These are phyloP conservation scores for Zostera marina DNA, from an alignment of 116 monocot species.

Conservation along the genomic window DNA sequence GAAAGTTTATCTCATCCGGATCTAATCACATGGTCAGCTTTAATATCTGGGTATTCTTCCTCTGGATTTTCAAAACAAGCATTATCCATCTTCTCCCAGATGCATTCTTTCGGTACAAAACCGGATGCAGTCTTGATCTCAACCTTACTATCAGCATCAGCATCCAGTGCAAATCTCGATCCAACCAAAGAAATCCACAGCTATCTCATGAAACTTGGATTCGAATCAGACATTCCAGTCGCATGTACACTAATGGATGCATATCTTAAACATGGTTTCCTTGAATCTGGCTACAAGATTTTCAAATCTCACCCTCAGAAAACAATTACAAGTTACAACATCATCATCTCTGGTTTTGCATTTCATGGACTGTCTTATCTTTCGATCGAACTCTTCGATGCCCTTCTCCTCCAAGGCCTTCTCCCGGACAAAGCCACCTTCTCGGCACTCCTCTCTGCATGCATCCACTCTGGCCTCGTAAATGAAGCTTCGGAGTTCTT, in stretches of 20 bases:
- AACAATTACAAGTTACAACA: constrained; percentile 33
- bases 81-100: constrained; percentile 24
- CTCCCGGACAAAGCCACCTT: constrained; percentile 54
- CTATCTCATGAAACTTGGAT: constrained; percentile 15
- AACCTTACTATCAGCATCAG: constrained; percentile 33
- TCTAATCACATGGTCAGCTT: constrained; percentile 59
- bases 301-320: constrained; percentile 26
- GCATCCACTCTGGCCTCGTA: constrained; percentile 34
- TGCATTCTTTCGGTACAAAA: constrained; percentile 15
- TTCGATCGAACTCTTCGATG: constrained; percentile 25
- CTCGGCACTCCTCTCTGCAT: constrained; percentile 49
- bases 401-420: constrained; percentile 22
- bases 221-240: constrained; percentile 18
- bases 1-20: constrained; percentile 16
- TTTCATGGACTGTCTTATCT: constrained; percentile 27
- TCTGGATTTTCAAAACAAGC: constrained; percentile 18
- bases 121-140: constrained; percentile 41
- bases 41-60: constrained; percentile 37
- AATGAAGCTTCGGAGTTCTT: constrained; percentile 30
- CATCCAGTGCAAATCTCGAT: constrained; percentile 13
- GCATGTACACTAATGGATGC: constrained; percentile 40
- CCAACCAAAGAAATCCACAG: constrained; percentile 37
- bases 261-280: constrained; percentile 57
- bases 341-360: constrained; percentile 34
- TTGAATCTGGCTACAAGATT: constrained; percentile 15